phyloP scores from a whole-genome alignment of 176 grass and related monocot species.

The Saccharum spontaneum region DNA sequence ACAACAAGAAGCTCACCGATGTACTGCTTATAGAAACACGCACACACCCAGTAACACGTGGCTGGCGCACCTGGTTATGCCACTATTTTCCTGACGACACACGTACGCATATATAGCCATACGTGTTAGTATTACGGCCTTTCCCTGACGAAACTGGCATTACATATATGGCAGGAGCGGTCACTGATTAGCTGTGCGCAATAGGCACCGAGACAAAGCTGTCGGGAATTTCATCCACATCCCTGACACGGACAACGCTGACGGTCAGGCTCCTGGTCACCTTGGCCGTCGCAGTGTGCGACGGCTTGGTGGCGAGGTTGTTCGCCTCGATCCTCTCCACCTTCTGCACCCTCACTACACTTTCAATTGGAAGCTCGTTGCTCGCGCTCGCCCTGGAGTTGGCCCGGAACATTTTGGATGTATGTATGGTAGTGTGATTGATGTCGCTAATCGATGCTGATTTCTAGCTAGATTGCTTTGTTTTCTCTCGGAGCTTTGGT shows the following conservation, averaged over 20 bases:
- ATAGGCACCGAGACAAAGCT: constrained; percentile 24
- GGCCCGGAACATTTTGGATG: constrained; percentile 13
- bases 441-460: neutral
- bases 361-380: constrained; percentile 10
- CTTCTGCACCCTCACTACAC: constrained; percentile 37
- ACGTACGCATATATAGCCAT: neutral
- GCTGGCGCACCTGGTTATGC: neutral
- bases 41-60: too few relatives aligned
- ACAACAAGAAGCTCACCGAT: neutral
- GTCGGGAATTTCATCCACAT: constrained; percentile 1
- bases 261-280: constrained; percentile 21
- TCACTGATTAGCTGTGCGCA: neutral
- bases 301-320: constrained; percentile 32
- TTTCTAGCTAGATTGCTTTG: neutral
- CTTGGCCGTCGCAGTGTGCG: neutral
- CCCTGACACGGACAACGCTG: neutral
- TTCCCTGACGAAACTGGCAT: neutral
- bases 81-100: neutral
- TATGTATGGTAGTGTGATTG: neutral
- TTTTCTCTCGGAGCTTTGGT: constrained; percentile 20
- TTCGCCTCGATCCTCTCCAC: constrained; percentile 48
- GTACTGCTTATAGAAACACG: neutral
- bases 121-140: neutral
- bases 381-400: neutral
- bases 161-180: neutral